Percentiles rank a stretch among this genome's conserved stretches.
phyloP scores from a whole-genome alignment of 2,329 filamentous ascomycete species.

The Paracoccidioides brasiliensis region DNA sequence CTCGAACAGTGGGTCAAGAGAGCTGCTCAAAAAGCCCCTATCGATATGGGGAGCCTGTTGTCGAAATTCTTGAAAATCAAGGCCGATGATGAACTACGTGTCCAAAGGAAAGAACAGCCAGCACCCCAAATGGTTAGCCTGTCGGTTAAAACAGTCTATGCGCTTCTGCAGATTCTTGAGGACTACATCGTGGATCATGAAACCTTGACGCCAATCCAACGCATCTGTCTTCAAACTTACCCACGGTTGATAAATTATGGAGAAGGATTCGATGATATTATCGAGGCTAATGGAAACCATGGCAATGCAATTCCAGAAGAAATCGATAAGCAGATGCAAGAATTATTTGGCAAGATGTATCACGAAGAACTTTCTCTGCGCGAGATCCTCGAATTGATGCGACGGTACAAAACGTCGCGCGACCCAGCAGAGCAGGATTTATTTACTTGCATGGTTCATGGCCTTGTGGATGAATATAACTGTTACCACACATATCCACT shows the following conservation, averaged over 20 bases:
- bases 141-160: conserved; percentile 71
- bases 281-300: conserved; percentile 68
- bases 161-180: conserved; percentile 65
- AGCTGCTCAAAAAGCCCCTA: conserved; percentile 49
- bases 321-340: conserved; percentile 86
- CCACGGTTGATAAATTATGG: conserved; percentile 93
- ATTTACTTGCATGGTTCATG: conserved; percentile 97
- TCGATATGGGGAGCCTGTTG: conserved; percentile 57
- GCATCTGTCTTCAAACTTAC: conserved; percentile 81
- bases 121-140: conserved; percentile 59
- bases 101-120: conserved; percentile 55
- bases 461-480: conserved; percentile 90
- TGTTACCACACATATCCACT: conserved; percentile 92
- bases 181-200: conserved; percentile 48
- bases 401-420: conserved; percentile 75
- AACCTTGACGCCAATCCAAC: conserved; percentile 68
- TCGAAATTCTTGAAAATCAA: conserved; percentile 76
- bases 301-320: conserved; percentile 68
- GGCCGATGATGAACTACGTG: conserved; percentile 63
- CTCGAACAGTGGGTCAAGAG: conserved; percentile 67
- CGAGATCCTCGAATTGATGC: conserved; percentile 70
- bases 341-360: conserved; percentile 97
- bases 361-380: conserved; percentile 76
- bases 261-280: conserved; percentile 80
- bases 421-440: conserved; percentile 80